phyloP scores from a whole-genome alignment of 1,284 basidiomycete genomes.

The Puccinia sorghi region DNA sequence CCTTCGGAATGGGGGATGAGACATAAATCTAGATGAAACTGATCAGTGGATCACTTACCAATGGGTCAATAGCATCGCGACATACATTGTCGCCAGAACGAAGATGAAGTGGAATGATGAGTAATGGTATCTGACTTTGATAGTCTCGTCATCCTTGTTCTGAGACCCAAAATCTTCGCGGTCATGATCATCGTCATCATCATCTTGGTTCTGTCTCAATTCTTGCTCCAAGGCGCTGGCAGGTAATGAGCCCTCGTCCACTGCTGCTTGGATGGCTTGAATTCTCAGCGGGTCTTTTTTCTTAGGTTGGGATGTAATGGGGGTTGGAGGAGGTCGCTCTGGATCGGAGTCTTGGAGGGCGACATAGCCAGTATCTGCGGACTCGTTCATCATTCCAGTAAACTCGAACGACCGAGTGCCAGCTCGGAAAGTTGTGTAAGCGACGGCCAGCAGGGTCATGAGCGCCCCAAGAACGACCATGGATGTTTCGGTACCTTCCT shows the following conservation, averaged over 20 bases:
- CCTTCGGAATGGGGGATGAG: constrained; percentile 54
- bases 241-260: constrained; percentile 78
- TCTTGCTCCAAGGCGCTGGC: constrained; percentile 83
- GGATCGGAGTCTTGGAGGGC: constrained; percentile 47
- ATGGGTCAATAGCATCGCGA: constrained; percentile 96
- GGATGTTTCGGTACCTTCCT: constrained; percentile 70
- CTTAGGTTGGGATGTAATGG: constrained; percentile 73
- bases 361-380: constrained; percentile 40
- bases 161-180: constrained; percentile 63
- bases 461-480: constrained; percentile 86
- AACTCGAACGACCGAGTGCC: constrained; percentile 82
- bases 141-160: constrained; percentile 74
- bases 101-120: constrained; percentile 99
- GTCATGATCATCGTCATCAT: constrained; percentile 64
- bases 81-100: constrained; percentile 93
- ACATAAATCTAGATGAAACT: constrained; percentile 52
- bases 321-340: not conserved
- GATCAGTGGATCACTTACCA: constrained; percentile 67
- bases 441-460: constrained; percentile 97
- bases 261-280: constrained; percentile 90
- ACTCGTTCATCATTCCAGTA: constrained; percentile 61
- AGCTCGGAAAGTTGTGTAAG: constrained; percentile 92
- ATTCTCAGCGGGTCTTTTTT: constrained; percentile 85
- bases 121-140: constrained; percentile 98
- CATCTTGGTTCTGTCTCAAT: constrained; percentile 67